Evolutionary conservation across 345 rosid genomes (phyloP), one percentile per base, ranked within the genome.

Genomic region (Camelina hispida): DNA sequence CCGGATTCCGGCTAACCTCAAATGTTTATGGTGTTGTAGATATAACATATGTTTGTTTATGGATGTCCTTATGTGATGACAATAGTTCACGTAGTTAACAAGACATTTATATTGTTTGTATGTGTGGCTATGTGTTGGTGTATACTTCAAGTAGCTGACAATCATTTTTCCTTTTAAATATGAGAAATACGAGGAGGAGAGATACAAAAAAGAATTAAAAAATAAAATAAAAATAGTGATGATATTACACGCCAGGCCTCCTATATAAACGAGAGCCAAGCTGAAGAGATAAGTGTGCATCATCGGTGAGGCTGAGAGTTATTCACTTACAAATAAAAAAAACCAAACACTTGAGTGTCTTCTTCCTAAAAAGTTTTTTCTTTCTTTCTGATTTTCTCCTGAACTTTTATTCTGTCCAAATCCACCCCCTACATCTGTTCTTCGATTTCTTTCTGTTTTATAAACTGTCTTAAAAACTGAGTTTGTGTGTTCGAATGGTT

Each of bases 261-360:
- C 63, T 78, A 77, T 78, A 78, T 71, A 78, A 73, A 44, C 0
- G 3, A 59, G 76, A 22, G 47, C 76, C 17, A 6, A 51, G 57
- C 72, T 42, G 0, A 2, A 3, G 56, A 15, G 68, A 47, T 64
- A 25, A 71, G 69, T 51, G 38, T 57, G 37, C 4, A 28, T 28
- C 9, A 78, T 62, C 72, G 69, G 77, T 78, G 81, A 78, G 81
- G 72, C 56, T 72, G 81, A 78, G 81, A 71, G 81, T 35, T 7
- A 52, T 47, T 5, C 71, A 37, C 72, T 48, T 54, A 2, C 22
- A 46, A 43, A 54, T 25, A 61, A 35, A 14, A n/a, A n/a, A 44
- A 17, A 32, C 3, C 48, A 57, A 48, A 66, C 59, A 22, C 63
- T 58, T 71, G 80, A 65, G 81, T 66, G 68, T 28, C 11, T 7